A percentile compares a stretch with the other conserved stretches of the same genome.
phyloP scores from a whole-genome alignment of 1,284 basidiomycete species.

The Taiwanofungus camphoratus region DNA sequence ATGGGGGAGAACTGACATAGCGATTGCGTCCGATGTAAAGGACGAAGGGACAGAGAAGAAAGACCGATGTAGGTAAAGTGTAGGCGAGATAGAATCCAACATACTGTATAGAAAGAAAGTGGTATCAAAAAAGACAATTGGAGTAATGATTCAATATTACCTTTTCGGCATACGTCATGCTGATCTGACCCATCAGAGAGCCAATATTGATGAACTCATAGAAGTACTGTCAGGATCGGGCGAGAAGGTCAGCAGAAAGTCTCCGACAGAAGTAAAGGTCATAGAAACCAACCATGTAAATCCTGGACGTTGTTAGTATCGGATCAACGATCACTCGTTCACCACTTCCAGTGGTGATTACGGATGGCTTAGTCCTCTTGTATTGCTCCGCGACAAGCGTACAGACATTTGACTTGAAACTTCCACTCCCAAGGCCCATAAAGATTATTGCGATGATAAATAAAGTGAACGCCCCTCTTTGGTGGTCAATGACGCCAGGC shows the following conservation, averaged over 20 bases:
- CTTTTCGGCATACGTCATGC: constrained; percentile 71
- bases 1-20: constrained; percentile 65
- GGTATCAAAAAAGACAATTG: no score
- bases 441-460: constrained; percentile 66
- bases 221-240: no score
- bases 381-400: constrained; percentile 80
- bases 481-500: constrained; percentile 62
- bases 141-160: no score
- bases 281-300: no score
- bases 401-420: constrained; percentile 79
- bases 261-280: no score
- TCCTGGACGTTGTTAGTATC: constrained; percentile 57
- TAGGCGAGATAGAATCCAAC: constrained; percentile 71
- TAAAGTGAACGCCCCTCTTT: constrained; percentile 49
- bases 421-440: constrained; percentile 60
- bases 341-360: constrained; percentile 50
- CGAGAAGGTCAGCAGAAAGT: no score
- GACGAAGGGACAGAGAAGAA: constrained; percentile 63
- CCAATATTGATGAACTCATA: constrained; percentile 79
- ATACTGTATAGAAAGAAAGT: no score
- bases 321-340: constrained; percentile 84
- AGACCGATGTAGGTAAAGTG: constrained; percentile 62
- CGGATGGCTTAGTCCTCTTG: constrained; percentile 49
- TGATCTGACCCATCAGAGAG: constrained; percentile 64
- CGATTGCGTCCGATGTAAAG: constrained; percentile 60